Base-by-base conservation (phyloP, 805 yeast species). In the Saturnispora bothae region DNA sequence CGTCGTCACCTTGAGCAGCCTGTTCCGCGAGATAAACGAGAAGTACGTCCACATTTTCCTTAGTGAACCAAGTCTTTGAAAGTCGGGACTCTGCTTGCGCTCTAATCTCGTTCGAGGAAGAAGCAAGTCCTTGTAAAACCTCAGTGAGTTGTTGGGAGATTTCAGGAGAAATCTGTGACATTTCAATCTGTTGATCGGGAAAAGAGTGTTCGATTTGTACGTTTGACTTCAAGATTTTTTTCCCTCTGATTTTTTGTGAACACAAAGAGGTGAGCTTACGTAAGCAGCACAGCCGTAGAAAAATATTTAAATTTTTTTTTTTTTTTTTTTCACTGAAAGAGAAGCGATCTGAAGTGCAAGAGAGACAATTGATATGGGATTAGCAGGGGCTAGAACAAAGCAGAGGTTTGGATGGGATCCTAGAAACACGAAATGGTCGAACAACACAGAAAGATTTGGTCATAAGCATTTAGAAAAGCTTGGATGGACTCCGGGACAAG, bases 401-500 rank as follows among this genome's bases (percentile, higher is more conserved):
- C 94, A 83, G 51, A 71, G 92, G 52, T 80, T 88, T 56, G 96
- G 97, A 9, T 61, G 69, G 27, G 98, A 89, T 61, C 98, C 98
- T 14, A 67, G 97, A 53, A 89, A 89, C 53, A 88, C 96, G 1
- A 72, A 76, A 44, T 89, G 98, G 98, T 80, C 96, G 19, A 85
- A 85, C 53, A 83, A 84, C 50, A 76, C 79, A 0, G 65, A 67
- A 4, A 63, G 95, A 36, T 89, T 89, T 52, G 98, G 98, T 0
- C 96, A 83, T 56, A 74, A 80, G 51, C 86, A 86, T 57, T 58
- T 89, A 43, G 76, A 76, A 44, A 78, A 74, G 48, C 64, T 78
- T 53, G 98, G 98, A 14, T 89, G 98, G 98, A 69, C 66, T 37
- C 95, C 94, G 2, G 98, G 98, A 15, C 63, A 66, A 44, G 97